A percentile compares a stretch with the other conserved stretches of the same genome.
phyloP scores from a whole-genome alignment of 495 filamentous ascomycete species.

The Parathielavia hyrcaniae region DNA sequence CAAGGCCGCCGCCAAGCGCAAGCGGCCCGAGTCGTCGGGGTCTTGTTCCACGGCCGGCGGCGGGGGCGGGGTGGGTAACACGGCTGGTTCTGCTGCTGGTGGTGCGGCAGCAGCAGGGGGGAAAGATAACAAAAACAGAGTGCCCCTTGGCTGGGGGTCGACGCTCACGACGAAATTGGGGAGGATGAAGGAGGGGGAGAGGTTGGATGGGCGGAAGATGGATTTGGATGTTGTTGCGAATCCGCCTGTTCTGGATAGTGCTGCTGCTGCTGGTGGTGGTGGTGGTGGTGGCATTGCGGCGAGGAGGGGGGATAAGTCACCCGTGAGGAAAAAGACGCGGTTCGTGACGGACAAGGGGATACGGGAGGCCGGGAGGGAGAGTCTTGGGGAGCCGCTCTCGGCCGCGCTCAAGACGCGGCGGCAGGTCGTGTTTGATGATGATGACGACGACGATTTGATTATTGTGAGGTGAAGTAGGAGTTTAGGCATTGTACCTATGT shows the following conservation, averaged over 20 bases:
- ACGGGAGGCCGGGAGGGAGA: slow-evolving; percentile 68
- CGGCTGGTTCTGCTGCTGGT: background rate
- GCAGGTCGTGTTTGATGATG: slow-evolving; percentile 24
- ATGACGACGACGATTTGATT: slow-evolving; percentile 33
- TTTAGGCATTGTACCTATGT: background rate
- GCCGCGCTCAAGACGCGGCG: slow-evolving; percentile 15
- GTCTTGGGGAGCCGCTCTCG: slow-evolving; percentile 47
- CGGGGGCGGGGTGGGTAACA: no score
- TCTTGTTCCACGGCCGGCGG: slow-evolving; percentile 27
- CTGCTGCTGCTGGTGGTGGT: background rate
- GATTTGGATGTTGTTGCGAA: background rate
- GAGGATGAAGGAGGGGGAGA: slow-evolving; percentile 52
- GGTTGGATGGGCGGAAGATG: slow-evolving; percentile 16
- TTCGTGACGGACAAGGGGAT: slow-evolving; percentile 75
- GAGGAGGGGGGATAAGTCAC: slow-evolving; percentile 31
- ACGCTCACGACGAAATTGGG: slow-evolving; percentile 42
- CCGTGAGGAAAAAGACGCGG: slow-evolving; percentile 69
- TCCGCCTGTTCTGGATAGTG: background rate
- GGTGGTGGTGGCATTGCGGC: background rate
- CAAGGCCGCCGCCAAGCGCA: slow-evolving; percentile 62
- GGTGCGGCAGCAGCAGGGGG: background rate
- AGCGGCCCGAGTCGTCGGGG: slow-evolving; percentile 43
- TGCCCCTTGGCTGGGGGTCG: slow-evolving; percentile 46
- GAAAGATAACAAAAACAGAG: slow-evolving; percentile 2
- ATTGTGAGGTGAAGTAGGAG: slow-evolving; percentile 19